Evolutionary conservation across 768 basidiomycete species (phyloP).

Genomic region (Lentinula boryana): DNA sequence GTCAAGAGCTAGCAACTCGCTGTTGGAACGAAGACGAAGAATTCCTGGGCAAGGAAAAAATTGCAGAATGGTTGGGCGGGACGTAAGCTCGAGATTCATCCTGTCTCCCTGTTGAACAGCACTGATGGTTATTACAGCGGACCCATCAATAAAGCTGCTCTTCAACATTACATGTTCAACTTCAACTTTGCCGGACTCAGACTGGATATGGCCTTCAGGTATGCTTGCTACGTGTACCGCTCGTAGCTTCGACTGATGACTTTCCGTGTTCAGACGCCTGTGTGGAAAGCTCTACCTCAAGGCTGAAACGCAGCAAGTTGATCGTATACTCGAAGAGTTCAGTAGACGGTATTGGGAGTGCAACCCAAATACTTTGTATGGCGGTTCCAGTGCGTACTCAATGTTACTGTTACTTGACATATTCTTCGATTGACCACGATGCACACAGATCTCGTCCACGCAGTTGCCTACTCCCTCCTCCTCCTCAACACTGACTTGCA

Average conservation of each 20-base stretch:
- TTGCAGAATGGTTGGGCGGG: constrained; percentile 95
- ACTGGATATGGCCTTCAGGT: constrained; percentile 90
- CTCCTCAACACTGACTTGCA: constrained; percentile 97
- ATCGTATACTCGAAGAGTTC: constrained; percentile 91
- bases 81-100: constrained; percentile 48
- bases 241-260: neutral
- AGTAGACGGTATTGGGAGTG: constrained; percentile 88
- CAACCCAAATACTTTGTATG: constrained; percentile 77
- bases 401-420: neutral
- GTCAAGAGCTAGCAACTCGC: constrained; percentile 64
- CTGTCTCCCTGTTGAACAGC: neutral
- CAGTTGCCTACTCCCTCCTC: constrained; percentile 87
- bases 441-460: constrained; percentile 81
- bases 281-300: constrained; percentile 92
- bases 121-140: constrained; percentile 40
- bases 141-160: constrained; percentile 64
- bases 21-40: constrained; percentile 86
- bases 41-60: constrained; percentile 83
- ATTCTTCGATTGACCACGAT: constrained; percentile 2
- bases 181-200: constrained; percentile 84
- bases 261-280: constrained; percentile 48
- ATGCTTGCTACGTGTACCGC: constrained; percentile 10
- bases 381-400: constrained; percentile 66
- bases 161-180: constrained; percentile 78
- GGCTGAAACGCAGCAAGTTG: constrained; percentile 96